Conservation (phyloP, 148 eudicot species). For the Rhododendron vialii region DNA sequence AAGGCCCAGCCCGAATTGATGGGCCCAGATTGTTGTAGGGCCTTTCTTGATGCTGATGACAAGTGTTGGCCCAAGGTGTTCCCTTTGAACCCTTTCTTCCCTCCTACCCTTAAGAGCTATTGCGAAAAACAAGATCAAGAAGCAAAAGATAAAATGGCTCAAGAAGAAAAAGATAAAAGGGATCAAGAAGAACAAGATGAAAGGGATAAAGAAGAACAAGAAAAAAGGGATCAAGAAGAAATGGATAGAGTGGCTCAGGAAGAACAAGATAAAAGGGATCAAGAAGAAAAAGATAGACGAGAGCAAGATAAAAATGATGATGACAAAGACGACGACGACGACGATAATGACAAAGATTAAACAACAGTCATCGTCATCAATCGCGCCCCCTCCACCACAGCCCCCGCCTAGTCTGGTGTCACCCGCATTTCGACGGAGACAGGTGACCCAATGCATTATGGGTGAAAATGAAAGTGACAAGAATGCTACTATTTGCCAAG, state of each 20-base stretch:
- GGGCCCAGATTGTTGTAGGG: constrained; percentile 8
- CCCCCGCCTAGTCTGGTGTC: not conserved
- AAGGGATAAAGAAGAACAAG: not conserved
- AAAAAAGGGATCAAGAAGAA: not conserved
- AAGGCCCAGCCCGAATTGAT: not conserved
- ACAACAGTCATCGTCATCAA: not conserved
- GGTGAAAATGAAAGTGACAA: not conserved
- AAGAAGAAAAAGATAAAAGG: not conserved
- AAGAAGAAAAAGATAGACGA: not conserved
- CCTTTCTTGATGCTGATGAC: not conserved
- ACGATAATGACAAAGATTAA: not conserved
- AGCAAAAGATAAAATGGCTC: not conserved
- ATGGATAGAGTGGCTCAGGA: not conserved
- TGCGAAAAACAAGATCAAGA: not conserved
- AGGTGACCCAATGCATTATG: not conserved
- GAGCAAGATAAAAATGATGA: not conserved
- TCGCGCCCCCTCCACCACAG: not conserved
- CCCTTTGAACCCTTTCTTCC: constrained; percentile 8
- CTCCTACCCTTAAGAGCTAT: not conserved
- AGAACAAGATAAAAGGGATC: not conserved
- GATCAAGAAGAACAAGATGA: not conserved
- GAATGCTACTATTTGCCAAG: not conserved
- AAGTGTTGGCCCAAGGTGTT: constrained; percentile 16
- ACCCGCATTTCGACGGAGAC: not conserved
- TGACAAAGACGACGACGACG: not conserved